Evolutionary conservation across 2,329 filamentous ascomycete genomes (phyloP).

Genomic region (Cladosporium sp.): DNA sequence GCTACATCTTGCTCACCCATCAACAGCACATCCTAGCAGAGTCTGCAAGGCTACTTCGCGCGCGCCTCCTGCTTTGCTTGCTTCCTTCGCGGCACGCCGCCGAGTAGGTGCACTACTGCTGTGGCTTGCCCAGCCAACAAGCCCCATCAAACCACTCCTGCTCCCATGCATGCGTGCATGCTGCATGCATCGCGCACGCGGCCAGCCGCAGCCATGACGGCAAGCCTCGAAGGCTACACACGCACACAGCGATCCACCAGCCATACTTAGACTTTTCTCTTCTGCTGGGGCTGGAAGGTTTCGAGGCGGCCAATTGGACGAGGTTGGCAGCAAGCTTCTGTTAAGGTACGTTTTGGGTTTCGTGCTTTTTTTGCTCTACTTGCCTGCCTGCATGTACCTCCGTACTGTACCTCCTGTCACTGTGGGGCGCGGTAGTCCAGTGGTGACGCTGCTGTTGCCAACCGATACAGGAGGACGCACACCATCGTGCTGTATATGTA

Average conservation of each 20-base stretch:
- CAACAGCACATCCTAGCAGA: not conserved
- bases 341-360: not conserved
- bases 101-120: too few species aligned
- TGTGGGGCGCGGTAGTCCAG: not conserved
- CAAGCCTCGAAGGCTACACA: not conserved
- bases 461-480: too few species aligned
- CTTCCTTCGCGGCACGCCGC: not conserved
- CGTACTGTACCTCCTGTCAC: not conserved
- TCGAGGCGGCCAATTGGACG: not conserved
- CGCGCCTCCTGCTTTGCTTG: not conserved
- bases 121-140: constrained; percentile 4
- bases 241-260: not conserved
- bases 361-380: too few species aligned
- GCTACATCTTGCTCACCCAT: constrained; percentile 1
- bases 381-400: not conserved
- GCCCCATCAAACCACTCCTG: not conserved
- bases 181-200: constrained; percentile 7
- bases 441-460: too few species aligned
- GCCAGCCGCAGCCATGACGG: constrained; percentile 7
- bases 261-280: not conserved
- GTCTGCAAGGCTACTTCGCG: constrained; percentile 7
- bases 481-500: too few species aligned
- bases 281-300: not conserved
- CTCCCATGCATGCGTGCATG: not conserved
- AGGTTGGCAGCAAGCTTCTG: not conserved